Evolutionary conservation across 495 filamentous ascomycete genomes (phyloP).

Genomic region (Penicillium paradoxum): DNA sequence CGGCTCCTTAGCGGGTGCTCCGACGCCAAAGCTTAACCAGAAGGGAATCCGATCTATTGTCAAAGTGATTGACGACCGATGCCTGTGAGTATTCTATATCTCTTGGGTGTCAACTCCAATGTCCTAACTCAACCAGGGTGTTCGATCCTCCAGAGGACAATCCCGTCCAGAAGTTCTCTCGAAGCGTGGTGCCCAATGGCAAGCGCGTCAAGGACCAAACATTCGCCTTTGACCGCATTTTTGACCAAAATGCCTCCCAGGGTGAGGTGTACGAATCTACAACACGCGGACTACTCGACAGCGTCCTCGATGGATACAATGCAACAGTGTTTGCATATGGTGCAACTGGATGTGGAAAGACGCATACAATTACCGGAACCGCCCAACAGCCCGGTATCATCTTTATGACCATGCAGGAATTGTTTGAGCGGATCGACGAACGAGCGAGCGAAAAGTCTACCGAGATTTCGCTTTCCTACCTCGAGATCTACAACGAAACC

Average conservation of each 20-base stretch:
- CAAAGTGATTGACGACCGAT: constrained; percentile 93
- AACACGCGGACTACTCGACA: constrained; percentile 82
- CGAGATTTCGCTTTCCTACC: constrained; percentile 87
- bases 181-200: constrained; percentile 73
- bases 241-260: constrained; percentile 92
- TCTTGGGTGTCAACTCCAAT: background rate
- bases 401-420: constrained; percentile 96
- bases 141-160: constrained; percentile 98
- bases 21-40: constrained; percentile 73
- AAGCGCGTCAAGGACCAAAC: constrained; percentile 97
- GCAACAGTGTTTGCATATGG: constrained; percentile 98
- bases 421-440: constrained; percentile 93
- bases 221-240: constrained; percentile 93
- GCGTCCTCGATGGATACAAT: constrained; percentile 95
- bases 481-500: constrained; percentile 99
- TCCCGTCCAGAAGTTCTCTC: constrained; percentile 85
- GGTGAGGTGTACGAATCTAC: constrained; percentile 95
- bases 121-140: constrained; percentile 53
- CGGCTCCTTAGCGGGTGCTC: constrained; percentile 80
- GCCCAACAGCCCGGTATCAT: constrained; percentile 94
- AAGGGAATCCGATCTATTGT: constrained; percentile 88
- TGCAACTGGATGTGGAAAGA: constrained; percentile 96
- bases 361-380: constrained; percentile 96
- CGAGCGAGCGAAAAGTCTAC: constrained; percentile 78
- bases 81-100: constrained; percentile 65